phyloP scores from a whole-genome alignment of 352 stramenopile genomes.

The Blastocystis sp. region DNA sequence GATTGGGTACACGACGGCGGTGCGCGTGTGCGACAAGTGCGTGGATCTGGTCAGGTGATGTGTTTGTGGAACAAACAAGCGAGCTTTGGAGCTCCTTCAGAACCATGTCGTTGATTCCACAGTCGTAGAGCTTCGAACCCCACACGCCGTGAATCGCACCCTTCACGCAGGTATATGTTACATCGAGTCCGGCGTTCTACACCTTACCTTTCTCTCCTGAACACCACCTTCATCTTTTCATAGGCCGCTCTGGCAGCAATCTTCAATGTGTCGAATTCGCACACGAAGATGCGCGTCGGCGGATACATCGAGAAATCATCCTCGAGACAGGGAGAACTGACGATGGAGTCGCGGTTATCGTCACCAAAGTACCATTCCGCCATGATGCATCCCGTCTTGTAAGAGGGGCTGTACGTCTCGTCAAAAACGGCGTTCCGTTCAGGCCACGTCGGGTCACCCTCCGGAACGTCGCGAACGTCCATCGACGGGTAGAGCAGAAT shows the following conservation, averaged over 20 bases:
- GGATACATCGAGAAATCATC: constrained; percentile 36
- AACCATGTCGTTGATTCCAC: constrained; percentile 55
- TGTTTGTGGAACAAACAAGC: constrained; percentile 20
- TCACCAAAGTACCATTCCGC: constrained; percentile 27
- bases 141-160: constrained; percentile 40
- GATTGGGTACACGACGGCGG: not conserved
- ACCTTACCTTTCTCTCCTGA: not conserved
- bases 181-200: constrained; percentile 38
- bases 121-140: constrained; percentile 30
- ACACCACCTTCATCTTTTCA: constrained; percentile 31
- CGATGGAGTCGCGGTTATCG: not conserved
- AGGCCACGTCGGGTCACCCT: constrained; percentile 26
- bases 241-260: constrained; percentile 14
- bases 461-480: constrained; percentile 34
- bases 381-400: constrained; percentile 18
- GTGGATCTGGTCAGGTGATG: not conserved
- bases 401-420: constrained; percentile 7
- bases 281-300: constrained; percentile 24
- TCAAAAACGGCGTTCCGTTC: constrained; percentile 40
- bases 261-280: constrained; percentile 43
- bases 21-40: constrained; percentile 39
- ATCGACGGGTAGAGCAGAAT: constrained; percentile 58
- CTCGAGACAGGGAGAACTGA: constrained; percentile 16
- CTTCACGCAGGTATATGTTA: constrained; percentile 50
- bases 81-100: constrained; percentile 13